Conservation (phyloP, 2,329 filamentous ascomycete genomes). For the Sclerotinia borealis region DNA sequence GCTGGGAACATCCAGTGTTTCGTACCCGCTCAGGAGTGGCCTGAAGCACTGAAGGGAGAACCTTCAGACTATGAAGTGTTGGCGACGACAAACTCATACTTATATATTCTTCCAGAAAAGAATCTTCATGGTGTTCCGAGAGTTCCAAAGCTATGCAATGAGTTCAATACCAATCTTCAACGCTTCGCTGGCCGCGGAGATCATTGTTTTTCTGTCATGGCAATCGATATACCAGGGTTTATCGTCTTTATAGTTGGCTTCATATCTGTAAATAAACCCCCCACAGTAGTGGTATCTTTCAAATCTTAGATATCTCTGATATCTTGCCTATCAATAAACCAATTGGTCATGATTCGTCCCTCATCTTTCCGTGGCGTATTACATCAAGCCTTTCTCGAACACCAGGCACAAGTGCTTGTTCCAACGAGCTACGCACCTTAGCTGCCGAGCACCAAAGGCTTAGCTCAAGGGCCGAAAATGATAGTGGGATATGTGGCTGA, state of each 20-base stretch:
- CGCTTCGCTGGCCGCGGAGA: not conserved
- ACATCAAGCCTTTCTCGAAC: not conserved
- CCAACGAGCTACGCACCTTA: not conserved
- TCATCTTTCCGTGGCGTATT: not conserved
- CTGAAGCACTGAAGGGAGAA: not conserved
- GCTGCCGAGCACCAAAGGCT: not conserved
- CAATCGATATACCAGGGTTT: not conserved
- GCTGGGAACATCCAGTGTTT: not conserved
- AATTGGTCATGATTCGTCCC: too few relatives aligned
- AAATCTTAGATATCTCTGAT: not conserved
- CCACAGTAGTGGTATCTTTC: not conserved
- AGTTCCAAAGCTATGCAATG: not conserved
- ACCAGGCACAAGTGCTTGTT: not conserved
- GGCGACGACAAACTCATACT: not conserved
- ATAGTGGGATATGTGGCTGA: not conserved
- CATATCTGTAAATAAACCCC: not conserved
- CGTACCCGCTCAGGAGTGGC: not conserved
- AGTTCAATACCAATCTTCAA: not conserved
- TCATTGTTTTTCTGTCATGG: not conserved
- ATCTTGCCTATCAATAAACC: not conserved
- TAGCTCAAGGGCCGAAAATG: not conserved
- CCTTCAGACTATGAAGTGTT: not conserved
- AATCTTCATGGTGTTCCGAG: not conserved
- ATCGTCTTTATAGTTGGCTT: not conserved
- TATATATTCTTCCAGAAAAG: not conserved